Evolutionary conservation across 2,329 filamentous ascomycete species (phyloP).

Genomic region (Stylonectria norvegica): DNA sequence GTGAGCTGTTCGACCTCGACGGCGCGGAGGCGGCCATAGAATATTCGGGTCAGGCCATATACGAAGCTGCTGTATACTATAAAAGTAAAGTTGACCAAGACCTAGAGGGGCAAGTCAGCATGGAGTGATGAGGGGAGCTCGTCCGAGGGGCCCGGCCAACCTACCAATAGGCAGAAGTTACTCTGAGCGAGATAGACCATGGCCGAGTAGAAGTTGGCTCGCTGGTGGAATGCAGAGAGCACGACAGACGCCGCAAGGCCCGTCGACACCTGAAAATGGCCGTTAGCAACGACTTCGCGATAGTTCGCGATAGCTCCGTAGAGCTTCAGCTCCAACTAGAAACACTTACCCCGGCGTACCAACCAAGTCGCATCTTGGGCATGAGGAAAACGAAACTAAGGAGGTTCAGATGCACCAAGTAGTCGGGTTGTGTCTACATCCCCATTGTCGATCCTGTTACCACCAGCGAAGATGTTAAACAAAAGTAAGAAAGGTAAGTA

Average conservation of each 20-base stretch:
- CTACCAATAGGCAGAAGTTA: slow-evolving; percentile 88
- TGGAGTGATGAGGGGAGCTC: neutral
- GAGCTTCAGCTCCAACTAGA: slow-evolving; percentile 22
- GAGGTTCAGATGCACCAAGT: slow-evolving; percentile 10
- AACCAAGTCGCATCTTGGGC: slow-evolving; percentile 55
- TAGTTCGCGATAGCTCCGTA: slow-evolving; percentile 20
- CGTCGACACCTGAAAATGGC: slow-evolving; percentile 63
- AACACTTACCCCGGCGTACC: slow-evolving; percentile 58
- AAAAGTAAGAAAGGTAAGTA: neutral
- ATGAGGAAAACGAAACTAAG: slow-evolving; percentile 22
- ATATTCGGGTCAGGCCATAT: slow-evolving; percentile 82
- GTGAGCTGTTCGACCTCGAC: slow-evolving; percentile 97
- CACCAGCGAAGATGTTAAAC: no score
- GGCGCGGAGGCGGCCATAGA: slow-evolving; percentile 84
- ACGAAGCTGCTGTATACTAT: slow-evolving; percentile 76
- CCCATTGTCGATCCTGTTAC: slow-evolving; percentile 17
- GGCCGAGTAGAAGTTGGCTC: slow-evolving; percentile 97
- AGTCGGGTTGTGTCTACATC: slow-evolving; percentile 20
- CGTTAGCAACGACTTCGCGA: slow-evolving; percentile 18
- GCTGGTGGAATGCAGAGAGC: slow-evolving; percentile 86
- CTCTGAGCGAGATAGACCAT: slow-evolving; percentile 96
- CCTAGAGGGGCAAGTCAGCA: slow-evolving; percentile 46
- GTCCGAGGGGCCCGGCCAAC: slow-evolving; percentile 23
- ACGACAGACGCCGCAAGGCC: slow-evolving; percentile 80
- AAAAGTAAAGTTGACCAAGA: slow-evolving; percentile 86